Conservation (phyloP, 73 alveolate genomes). For the Stentor coeruleus region DNA sequence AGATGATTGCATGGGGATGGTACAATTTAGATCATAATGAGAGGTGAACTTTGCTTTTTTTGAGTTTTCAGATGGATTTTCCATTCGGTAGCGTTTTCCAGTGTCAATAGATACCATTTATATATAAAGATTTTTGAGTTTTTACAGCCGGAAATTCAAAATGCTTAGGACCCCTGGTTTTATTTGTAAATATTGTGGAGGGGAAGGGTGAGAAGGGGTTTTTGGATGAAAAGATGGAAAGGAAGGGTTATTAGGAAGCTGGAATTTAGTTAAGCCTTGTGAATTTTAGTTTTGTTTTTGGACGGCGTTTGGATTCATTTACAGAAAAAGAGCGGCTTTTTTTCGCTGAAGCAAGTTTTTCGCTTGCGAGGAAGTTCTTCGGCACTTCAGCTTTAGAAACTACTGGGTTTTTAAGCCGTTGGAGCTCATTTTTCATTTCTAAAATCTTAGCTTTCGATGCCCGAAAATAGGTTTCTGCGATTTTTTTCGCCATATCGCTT, state of each 20-base stretch:
- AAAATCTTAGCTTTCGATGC: neutral
- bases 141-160: too few relatives aligned
- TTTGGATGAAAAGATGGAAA: too few relatives aligned
- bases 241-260: too few relatives aligned
- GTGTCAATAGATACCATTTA: neutral
- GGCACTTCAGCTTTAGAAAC: neutral
- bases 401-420: neutral
- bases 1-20: neutral
- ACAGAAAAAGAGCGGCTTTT: neutral
- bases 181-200: too few relatives aligned
- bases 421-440: neutral
- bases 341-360: constrained; percentile 15
- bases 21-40: neutral
- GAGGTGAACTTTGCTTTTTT: neutral
- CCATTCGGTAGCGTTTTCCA: neutral
- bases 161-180: too few relatives aligned
- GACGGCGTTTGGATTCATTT: too few relatives aligned
- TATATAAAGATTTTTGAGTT: too few relatives aligned
- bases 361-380: constrained; percentile 7
- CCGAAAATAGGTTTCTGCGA: neutral
- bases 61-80: neutral
- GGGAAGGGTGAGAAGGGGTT: too few relatives aligned
- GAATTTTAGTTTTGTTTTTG: too few relatives aligned
- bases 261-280: too few relatives aligned
- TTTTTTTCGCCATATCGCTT: neutral